These are phyloP conservation scores for Tripterygium wilfordii DNA, from an alignment of 177 flowering plant genomes.

Conservation along the genomic window DNA sequence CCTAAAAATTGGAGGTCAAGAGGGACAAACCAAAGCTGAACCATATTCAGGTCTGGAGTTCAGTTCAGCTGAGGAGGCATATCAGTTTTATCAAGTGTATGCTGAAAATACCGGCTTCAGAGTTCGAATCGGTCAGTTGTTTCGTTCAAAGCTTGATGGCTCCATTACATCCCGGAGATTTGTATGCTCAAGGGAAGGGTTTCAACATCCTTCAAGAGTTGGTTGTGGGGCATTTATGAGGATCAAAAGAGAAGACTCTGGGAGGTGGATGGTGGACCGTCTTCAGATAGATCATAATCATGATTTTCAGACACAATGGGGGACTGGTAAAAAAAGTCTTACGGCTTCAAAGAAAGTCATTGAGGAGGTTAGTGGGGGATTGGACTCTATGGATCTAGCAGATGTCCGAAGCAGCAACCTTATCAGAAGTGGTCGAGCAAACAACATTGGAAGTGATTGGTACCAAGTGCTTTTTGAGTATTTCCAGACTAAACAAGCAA, in stretches of 20 bases:
- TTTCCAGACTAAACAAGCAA: conserved; percentile 52
- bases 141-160: conserved; percentile 55
- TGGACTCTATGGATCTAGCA: conserved; percentile 27
- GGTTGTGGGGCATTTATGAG: conserved; percentile 63
- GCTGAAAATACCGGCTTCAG: conserved; percentile 45
- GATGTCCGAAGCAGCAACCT: conserved; percentile 16
- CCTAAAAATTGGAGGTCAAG: conserved; percentile 22
- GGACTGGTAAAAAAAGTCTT: conserved; percentile 11
- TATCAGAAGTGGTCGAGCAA: conserved; percentile 21
- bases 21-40: conserved; percentile 21
- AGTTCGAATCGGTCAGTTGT: conserved; percentile 55
- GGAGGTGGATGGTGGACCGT: conserved; percentile 57
- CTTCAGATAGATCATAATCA: conserved; percentile 52
- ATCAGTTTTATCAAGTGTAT: conserved; percentile 36
- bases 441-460: conserved; percentile 46
- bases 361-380: conserved; percentile 27
- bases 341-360: conserved; percentile 17
- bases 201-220: conserved; percentile 57
- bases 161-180: conserved; percentile 51
- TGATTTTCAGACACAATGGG: conserved; percentile 23
- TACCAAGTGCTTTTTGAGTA: conserved; percentile 43
- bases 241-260: conserved; percentile 50
- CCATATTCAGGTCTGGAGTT: conserved; percentile 50
- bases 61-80: conserved; percentile 46
- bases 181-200: conserved; percentile 68